phyloP scores from a whole-genome alignment of 192 early-diverging fungal species.

The Gigaspora rosea region DNA sequence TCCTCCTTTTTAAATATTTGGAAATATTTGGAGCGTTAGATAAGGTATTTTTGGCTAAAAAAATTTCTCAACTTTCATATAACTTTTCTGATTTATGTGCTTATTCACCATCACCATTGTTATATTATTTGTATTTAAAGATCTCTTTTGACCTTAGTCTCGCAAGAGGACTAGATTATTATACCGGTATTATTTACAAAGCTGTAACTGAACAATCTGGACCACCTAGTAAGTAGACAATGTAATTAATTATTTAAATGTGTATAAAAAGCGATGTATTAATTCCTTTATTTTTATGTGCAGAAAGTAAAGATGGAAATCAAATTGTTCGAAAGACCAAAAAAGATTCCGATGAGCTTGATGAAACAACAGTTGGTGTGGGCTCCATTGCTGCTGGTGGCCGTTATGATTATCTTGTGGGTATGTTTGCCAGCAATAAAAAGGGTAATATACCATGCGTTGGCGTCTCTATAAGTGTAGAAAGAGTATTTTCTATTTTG shows the following conservation, averaged over 20 bases:
- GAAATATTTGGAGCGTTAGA: conserved; percentile 75
- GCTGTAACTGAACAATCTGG: no score
- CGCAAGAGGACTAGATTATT: no score
- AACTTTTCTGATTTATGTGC: no score
- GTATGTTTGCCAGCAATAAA: conserved; percentile 82
- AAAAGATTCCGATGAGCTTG: conserved; percentile 58
- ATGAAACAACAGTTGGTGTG: conserved; percentile 81
- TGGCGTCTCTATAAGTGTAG: conserved; percentile 93
- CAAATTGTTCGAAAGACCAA: conserved; percentile 44
- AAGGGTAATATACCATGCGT: conserved; percentile 89
- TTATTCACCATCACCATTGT: no score
- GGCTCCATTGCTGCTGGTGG: conserved; percentile 97
- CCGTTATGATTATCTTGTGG: conserved; percentile 96
- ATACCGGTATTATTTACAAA: no score
- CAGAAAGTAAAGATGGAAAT: conserved; percentile 50
- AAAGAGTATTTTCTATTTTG: conserved; percentile 91
- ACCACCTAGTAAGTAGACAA: no score
- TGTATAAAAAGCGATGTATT: neutral
- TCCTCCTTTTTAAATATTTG: conserved; percentile 80
- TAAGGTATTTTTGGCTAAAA: no score
- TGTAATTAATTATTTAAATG: no score
- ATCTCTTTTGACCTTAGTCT: no score
- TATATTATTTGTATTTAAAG: no score
- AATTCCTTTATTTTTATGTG: neutral
- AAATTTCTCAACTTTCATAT: no score